Evolutionary conservation across 352 stramenopile species (phyloP).

Genomic region (Detonula confervacea): DNA sequence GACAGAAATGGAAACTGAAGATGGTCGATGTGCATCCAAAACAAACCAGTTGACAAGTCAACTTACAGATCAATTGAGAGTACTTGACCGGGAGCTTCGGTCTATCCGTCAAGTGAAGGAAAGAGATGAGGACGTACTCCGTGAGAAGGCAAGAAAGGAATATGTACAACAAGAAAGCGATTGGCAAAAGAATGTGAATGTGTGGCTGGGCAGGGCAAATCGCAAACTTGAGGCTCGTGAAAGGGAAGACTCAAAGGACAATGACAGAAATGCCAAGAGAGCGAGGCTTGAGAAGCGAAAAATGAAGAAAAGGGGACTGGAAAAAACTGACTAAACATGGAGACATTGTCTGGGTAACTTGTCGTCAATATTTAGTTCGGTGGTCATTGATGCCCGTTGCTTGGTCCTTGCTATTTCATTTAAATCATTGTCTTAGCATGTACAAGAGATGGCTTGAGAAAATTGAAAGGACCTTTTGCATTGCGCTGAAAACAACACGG

Average conservation of each 20-base stretch:
- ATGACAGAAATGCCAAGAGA: conserved; percentile 19
- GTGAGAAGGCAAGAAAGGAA: conserved; percentile 20
- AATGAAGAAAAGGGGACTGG: conserved; percentile 19
- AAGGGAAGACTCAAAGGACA: not conserved
- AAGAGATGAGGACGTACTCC: conserved; percentile 17
- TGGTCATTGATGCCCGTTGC: no score
- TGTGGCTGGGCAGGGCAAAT: conserved; percentile 37
- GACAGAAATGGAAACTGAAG: conserved; percentile 38
- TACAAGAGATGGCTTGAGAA: no score
- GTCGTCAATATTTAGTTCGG: no score
- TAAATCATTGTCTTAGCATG: no score
- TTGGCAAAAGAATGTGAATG: conserved; percentile 42
- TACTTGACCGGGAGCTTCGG: conserved; percentile 24
- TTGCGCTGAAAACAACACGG: no score
- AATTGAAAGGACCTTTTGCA: no score
- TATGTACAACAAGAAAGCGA: conserved; percentile 28
- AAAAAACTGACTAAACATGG: no score
- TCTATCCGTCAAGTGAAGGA: conserved; percentile 16
- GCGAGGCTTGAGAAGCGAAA: conserved; percentile 20
- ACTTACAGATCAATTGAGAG: conserved; percentile 21
- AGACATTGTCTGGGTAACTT: no score
- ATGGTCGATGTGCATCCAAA: conserved; percentile 6
- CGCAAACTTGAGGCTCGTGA: conserved; percentile 14
- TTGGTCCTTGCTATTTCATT: no score
- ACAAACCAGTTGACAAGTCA: conserved; percentile 29